A percentile compares a stretch with the other conserved stretches of the same genome.
Evolutionary conservation across 345 rosid genomes (phyloP).

Genomic region (Iberis pinnata): DNA sequence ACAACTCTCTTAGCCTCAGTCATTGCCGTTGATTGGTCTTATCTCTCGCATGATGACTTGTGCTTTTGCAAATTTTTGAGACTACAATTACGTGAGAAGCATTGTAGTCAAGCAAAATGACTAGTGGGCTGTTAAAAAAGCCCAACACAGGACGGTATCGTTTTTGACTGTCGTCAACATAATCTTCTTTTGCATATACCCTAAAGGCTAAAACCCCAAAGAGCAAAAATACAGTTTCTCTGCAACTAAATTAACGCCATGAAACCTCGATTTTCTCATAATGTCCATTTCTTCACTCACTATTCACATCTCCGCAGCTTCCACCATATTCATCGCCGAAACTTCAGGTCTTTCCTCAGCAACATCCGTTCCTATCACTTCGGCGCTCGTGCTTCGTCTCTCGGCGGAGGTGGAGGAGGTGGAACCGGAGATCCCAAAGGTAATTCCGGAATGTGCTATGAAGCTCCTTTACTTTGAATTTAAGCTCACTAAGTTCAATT

Average conservation of each 20-base stretch:
- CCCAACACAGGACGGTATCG: neutral
- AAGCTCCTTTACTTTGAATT: neutral
- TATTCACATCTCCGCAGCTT: conserved; percentile 24
- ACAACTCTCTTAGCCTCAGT: no score
- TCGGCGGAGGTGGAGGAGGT: conserved; percentile 30
- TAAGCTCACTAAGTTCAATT: neutral
- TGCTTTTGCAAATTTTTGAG: no score
- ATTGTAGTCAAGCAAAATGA: no score
- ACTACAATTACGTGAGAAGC: no score
- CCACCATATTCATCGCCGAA: conserved; percentile 36
- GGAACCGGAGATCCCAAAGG: conserved; percentile 49
- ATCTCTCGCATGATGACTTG: no score
- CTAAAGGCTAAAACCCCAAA: conserved; percentile 12
- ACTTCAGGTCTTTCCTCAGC: conserved; percentile 42
- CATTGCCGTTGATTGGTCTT: no score
- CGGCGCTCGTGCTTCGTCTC: conserved; percentile 38
- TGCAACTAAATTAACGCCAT: conserved; percentile 25
- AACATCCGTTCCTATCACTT: conserved; percentile 35
- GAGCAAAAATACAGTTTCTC: conserved; percentile 4
- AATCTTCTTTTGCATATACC: neutral
- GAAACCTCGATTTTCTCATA: conserved; percentile 39
- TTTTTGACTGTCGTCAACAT: conserved; percentile 22
- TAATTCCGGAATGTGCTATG: conserved; percentile 10
- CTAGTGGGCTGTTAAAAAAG: neutral
- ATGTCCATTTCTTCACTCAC: conserved; percentile 28